Conservation (phyloP, 2,329 filamentous ascomycete genomes). For the Cephalotrichum gorgonifer region DNA sequence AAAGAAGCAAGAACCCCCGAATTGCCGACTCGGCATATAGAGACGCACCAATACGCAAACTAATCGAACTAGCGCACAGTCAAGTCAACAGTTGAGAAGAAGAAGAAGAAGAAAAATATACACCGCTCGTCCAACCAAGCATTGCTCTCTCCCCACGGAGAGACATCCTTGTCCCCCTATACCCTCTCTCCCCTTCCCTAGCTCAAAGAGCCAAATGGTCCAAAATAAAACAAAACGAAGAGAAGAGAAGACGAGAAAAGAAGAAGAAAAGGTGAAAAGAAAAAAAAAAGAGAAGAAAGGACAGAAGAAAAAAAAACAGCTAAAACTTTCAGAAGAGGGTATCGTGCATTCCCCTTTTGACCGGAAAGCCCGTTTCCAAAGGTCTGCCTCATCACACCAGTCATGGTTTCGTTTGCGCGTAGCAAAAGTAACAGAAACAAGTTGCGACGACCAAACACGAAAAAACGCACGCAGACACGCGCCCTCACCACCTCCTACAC, state of each 20-base stretch:
- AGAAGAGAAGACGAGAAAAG: constrained; percentile 6
- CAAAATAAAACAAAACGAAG: constrained; percentile 1
- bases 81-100: not conserved
- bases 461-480: too few species aligned
- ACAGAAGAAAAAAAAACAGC: not conserved
- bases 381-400: not conserved
- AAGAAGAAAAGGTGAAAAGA: constrained; percentile 10
- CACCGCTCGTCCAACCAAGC: not conserved
- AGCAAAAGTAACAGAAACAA: too few species aligned
- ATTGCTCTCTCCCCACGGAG: not conserved
- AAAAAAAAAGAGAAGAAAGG: constrained; percentile 4
- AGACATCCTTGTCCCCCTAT: not conserved
- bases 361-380: not conserved
- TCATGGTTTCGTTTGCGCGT: not conserved
- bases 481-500: too few species aligned
- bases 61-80: not conserved
- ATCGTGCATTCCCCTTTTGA: constrained; percentile 1
- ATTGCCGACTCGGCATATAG: too few species aligned
- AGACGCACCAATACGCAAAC: not conserved
- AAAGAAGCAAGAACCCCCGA: too few species aligned
- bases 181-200: not conserved
- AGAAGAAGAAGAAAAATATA: constrained; percentile 2
- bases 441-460: too few species aligned
- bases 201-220: constrained; percentile 6
- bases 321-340: not conserved